Evolutionary conservation across 106 monocot species (phyloP), one percentile per base, ranked within the genome.

Genomic region (Acorus calamus): DNA sequence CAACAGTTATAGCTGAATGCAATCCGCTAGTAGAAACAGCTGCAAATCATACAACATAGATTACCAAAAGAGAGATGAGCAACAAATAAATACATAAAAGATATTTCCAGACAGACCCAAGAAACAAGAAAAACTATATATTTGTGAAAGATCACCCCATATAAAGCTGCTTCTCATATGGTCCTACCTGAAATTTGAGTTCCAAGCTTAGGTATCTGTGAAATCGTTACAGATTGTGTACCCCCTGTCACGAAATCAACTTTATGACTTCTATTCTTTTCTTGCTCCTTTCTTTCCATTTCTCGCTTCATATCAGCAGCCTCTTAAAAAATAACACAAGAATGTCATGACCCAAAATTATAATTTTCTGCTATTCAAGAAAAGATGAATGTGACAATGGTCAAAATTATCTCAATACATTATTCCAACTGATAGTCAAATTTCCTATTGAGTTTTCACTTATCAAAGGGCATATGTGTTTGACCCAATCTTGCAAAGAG

Each of bases 221-320:
- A 52, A 73, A 75, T 70, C 28, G 66, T 47, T 6, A 49, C 43
- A 52, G 81, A 44, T 76, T 89, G 94, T 60, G 76, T 70, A 8
- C 84, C 84, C 59, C 84, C 82, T 56, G 94, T 56, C 65, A 84
- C 59, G 73, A 90, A 87, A 8, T 94, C 94, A 60, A 89, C 78
- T 74, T 90, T 94, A 14, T 70, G 89, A 64, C 76, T 82, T 65
- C 71, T 89, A 76, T 94, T 94, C 71, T 80, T 86, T 69, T 87
- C 94, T 50, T 80, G 86, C 46, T 94, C 94, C 63, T 82, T 89
- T 66, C 80, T 89, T 66, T 94, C 94, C 50, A 86, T 64, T 70
- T 89, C 89, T 49, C 84, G 81, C 73, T 76, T 94, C 86, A 94
- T 86, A 75, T 87, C 89, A 78, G n/a, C n/a, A n/a, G 84, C 84